Conservation (phyloP, 2,329 filamentous ascomycete species). For the Fusarium anguioides region DNA sequence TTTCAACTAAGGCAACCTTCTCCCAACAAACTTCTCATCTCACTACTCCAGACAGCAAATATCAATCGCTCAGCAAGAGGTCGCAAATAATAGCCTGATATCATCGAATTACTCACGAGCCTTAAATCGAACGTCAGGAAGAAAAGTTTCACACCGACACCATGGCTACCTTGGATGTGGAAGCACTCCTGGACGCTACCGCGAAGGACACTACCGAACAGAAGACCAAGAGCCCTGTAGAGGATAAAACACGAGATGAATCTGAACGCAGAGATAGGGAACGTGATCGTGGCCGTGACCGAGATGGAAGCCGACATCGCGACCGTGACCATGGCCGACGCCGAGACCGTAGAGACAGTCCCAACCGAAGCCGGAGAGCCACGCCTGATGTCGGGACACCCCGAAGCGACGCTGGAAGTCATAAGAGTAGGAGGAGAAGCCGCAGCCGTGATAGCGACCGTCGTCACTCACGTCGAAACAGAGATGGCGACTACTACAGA, state of each 20-base stretch:
- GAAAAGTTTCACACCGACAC: slow-evolving; percentile 41
- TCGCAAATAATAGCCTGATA: slow-evolving; percentile 4
- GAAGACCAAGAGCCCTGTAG: slow-evolving; percentile 58
- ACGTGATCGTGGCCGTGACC: slow-evolving; percentile 66
- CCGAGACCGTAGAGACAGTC: slow-evolving; percentile 67
- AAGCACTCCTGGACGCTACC: slow-evolving; percentile 89
- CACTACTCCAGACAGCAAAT: slow-evolving; percentile 10
- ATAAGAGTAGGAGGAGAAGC: slow-evolving; percentile 84
- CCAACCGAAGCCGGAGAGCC: slow-evolving; percentile 56
- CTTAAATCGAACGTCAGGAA: slow-evolving; percentile 2
- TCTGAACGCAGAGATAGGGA: slow-evolving; percentile 65
- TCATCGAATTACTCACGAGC: slow-evolving; percentile 11
- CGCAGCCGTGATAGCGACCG: slow-evolving; percentile 81
- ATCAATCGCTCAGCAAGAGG: slow-evolving; percentile 15
- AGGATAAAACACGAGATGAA: slow-evolving; percentile 62
- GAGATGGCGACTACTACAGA: slow-evolving; percentile 78
- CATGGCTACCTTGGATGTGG: slow-evolving; percentile 75
- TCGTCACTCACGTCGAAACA: slow-evolving; percentile 77
- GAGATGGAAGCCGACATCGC: slow-evolving; percentile 66
- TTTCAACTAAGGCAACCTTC: slow-evolving; percentile 38
- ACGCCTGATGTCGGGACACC: slow-evolving; percentile 73
- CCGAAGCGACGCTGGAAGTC: slow-evolving; percentile 80
- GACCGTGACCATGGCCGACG: slow-evolving; percentile 61
- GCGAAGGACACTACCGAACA: slow-evolving; percentile 70
- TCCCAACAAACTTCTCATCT: slow-evolving; percentile 17